Percentiles rank a stretch among this genome's conserved stretches.
Conservation (phyloP, 495 filamentous ascomycete species). For the Penicillium waksmanii region DNA sequence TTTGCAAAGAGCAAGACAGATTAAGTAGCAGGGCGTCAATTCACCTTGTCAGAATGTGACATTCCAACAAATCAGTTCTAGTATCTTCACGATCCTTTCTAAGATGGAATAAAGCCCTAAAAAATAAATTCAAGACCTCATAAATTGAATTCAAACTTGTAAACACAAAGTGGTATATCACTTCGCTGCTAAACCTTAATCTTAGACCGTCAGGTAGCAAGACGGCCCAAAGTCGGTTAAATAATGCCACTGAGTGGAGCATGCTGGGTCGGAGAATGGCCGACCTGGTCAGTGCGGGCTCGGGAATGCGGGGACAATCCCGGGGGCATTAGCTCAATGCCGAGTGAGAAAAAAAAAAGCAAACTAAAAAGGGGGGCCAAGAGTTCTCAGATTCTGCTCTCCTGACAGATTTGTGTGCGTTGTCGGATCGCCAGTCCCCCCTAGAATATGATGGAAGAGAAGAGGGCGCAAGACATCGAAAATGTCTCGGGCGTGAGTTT, state of each 20-base stretch:
- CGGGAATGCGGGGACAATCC: conserved; percentile 25
- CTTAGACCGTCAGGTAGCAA: too few relatives aligned
- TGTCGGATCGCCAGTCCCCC: neutral
- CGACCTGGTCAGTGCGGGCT: conserved; percentile 23
- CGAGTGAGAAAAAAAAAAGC: conserved; percentile 16
- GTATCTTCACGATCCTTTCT: too few relatives aligned
- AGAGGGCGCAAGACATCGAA: conserved; percentile 24
- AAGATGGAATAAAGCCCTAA: too few relatives aligned
- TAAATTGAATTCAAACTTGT: too few relatives aligned
- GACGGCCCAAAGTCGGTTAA: neutral
- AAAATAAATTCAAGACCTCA: too few relatives aligned
- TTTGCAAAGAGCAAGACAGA: conserved; percentile 15
- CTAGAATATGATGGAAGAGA: conserved; percentile 19
- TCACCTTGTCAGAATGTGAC: too few relatives aligned
- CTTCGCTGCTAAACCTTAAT: too few relatives aligned
- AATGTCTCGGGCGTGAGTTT: conserved; percentile 15
- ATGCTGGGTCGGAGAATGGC: conserved; percentile 20
- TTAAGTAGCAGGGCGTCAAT: neutral
- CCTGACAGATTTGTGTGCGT: neutral
- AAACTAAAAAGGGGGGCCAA: conserved; percentile 15
- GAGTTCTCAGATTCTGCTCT: neutral
- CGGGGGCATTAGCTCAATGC: conserved; percentile 15
- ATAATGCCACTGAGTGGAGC: conserved; percentile 1
- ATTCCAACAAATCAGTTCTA: too few relatives aligned
- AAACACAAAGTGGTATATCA: too few relatives aligned